Evolutionary conservation across 352 stramenopile species (phyloP).

Genomic region (Pythium myriotylum): DNA sequence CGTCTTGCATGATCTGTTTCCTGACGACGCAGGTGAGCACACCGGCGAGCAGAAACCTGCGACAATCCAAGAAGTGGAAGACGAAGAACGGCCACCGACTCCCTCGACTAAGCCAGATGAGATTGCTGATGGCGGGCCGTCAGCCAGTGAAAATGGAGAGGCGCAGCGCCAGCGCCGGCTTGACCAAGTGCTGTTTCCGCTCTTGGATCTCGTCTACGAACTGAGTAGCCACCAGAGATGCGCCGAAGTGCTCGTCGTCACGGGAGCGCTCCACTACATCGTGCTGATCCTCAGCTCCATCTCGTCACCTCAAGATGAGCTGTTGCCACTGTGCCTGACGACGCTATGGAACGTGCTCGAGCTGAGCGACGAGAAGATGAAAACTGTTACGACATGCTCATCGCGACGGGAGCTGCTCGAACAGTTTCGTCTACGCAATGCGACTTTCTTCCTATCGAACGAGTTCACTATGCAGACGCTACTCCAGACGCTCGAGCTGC

Average conservation of each 20-base stretch:
- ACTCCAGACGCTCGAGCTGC: conserved; percentile 56
- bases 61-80: neutral
- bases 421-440: conserved; percentile 64
- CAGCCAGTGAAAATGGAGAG: neutral
- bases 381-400: conserved; percentile 35
- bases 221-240: conserved; percentile 67
- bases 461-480: conserved; percentile 62
- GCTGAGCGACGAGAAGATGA: conserved; percentile 59
- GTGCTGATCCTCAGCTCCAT: conserved; percentile 66
- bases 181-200: conserved; percentile 48
- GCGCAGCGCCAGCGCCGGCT: conserved; percentile 5
- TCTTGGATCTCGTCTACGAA: conserved; percentile 68
- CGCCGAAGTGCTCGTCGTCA: conserved; percentile 68
- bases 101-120: conserved; percentile 21
- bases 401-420: conserved; percentile 64
- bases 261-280: conserved; percentile 64
- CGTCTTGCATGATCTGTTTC: conserved; percentile 73
- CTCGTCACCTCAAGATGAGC: conserved; percentile 59
- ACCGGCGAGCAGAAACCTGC: conserved; percentile 5
- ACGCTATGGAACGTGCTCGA: conserved; percentile 82
- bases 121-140: neutral
- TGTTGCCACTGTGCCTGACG: conserved; percentile 67
- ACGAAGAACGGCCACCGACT: conserved; percentile 15
- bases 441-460: conserved; percentile 60
- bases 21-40: conserved; percentile 41